phyloP scores from a whole-genome alignment of 495 filamentous ascomycete genomes.

The Penicillium riverlandense region DNA sequence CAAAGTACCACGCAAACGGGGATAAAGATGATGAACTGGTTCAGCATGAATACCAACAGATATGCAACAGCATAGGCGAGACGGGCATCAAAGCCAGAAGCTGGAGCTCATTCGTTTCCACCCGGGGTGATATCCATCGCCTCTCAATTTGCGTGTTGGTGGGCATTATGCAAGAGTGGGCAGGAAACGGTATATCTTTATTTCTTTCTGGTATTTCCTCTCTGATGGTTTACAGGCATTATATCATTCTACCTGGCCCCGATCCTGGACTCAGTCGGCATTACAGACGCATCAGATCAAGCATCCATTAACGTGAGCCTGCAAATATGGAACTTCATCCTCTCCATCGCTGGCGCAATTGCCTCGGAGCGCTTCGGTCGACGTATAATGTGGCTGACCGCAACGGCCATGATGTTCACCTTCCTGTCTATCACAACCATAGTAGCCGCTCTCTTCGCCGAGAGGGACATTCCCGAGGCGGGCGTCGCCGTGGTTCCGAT shows the following conservation, averaged over 20 bases:
- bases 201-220: background rate
- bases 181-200: constrained; percentile 47
- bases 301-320: constrained; percentile 23
- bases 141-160: constrained; percentile 50
- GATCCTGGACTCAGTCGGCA: constrained; percentile 50
- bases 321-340: constrained; percentile 18
- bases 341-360: constrained; percentile 39
- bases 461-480: constrained; percentile 33
- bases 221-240: constrained; percentile 24
- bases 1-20: constrained; percentile 28
- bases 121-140: constrained; percentile 60
- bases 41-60: constrained; percentile 27
- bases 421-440: constrained; percentile 50
- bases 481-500: constrained; percentile 51
- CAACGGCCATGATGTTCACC: constrained; percentile 49
- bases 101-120: constrained; percentile 47
- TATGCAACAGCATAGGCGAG: constrained; percentile 43
- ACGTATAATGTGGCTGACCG: constrained; percentile 46
- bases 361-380: constrained; percentile 53
- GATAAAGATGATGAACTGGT: constrained; percentile 18
- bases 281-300: constrained; percentile 38
- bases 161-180: constrained; percentile 56
- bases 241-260: constrained; percentile 53
- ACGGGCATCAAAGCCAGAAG: constrained; percentile 11
- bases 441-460: constrained; percentile 45